Base-by-base conservation (phyloP, 1,284 basidiomycete genomes). In the Boletellus deceptivus region DNA sequence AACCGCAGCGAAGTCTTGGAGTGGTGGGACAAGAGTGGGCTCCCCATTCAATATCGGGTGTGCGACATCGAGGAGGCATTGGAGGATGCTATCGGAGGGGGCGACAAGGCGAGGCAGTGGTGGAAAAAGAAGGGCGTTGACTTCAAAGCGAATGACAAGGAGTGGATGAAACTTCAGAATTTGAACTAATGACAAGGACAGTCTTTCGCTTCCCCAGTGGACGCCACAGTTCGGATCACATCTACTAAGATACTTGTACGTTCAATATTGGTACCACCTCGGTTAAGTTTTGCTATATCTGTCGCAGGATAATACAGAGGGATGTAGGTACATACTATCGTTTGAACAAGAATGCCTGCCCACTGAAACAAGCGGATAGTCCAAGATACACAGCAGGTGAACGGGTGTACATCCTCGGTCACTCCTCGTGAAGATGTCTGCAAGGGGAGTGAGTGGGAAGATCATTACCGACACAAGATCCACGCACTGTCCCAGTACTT, bases 61-160 rank as follows among this genome's bases (percentile, higher is more conserved):
- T 91, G 89, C 62, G 89, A 92, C 71, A 83, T 86, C 49, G 90
- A 93, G 63, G 91, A 91, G 71, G 90, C 89, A 4, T 68, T 92
- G 57, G 89, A 92, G 66, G 89, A 92, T 59, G 84, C 86, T 1
- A 86, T 89, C 45, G 85, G 84, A 4, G 86, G 83, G 10, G 87
- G 86, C 6, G 79, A 82, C 55, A 76, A 75, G 46, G 86, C 84
- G 13, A 77, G 86, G 59, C 74, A 72, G 47, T 91, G 89, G 89
- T 91, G 89, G 89, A 79, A 76, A 62, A 69, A 70, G 55, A 89
- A 88, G 63, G 87, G 87, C 1, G 78, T 90, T 7, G 84, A 91
- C 65, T 90, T 91, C 63, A 83, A 83, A 48, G 84, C 87, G 11
- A 84, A 85, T 55, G 84, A 89, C 60, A 85, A 81, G 68, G 87